Percentiles rank a stretch among this genome's conserved stretches.
These are phyloP conservation scores for Lentinula aciculospora DNA, from an alignment of 768 basidiomycete species.

Conservation along the genomic window DNA sequence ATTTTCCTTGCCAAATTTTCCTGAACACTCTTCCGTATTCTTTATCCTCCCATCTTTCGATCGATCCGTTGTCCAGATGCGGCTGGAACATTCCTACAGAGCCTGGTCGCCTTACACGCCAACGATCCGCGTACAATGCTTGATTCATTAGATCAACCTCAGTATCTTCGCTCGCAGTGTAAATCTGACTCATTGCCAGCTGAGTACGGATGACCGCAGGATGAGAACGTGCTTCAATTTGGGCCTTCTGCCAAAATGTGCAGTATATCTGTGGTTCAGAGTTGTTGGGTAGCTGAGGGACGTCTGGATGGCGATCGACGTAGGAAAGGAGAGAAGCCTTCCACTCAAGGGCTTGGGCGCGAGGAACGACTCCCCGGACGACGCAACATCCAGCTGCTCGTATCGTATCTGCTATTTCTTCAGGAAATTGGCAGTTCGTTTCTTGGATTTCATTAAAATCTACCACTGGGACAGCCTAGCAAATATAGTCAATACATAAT, in stretches of 20 bases:
- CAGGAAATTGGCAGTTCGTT: neutral
- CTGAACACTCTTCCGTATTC: neutral
- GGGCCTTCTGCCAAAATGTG: neutral
- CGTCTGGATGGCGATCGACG: neutral
- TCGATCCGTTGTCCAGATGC: constrained; percentile 1
- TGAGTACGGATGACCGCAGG: neutral
- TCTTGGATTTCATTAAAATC: neutral
- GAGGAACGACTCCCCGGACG: neutral
- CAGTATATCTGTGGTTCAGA: neutral
- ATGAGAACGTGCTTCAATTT: neutral
- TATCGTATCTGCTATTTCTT: neutral
- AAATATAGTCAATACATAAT: neutral
- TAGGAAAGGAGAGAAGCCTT: neutral
- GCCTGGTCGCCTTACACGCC: neutral
- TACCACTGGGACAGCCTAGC: neutral
- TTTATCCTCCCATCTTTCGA: neutral
- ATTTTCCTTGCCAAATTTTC: neutral
- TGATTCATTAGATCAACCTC: neutral
- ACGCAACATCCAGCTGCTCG: neutral
- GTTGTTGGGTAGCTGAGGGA: neutral
- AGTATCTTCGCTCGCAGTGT: neutral
- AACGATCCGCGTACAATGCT: neutral
- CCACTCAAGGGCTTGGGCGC: neutral
- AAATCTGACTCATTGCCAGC: neutral
- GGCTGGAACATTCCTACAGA: neutral